Evolutionary conservation across 805 yeast genomes (phyloP).

Genomic region (Priceomyces medius): DNA sequence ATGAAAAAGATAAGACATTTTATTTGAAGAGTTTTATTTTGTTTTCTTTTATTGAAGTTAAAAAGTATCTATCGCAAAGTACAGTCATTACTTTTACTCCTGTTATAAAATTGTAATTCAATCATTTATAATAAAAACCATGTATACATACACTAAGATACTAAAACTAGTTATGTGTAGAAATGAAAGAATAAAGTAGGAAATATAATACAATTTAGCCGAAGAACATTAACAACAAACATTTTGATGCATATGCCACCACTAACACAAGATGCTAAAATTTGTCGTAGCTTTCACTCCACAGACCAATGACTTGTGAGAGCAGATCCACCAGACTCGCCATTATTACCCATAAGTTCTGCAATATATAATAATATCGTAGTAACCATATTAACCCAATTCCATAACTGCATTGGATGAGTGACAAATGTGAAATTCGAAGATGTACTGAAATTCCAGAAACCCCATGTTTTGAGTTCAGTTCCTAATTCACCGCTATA

Average conservation of each 20-base stretch:
- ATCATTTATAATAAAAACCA: background rate
- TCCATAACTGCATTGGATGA: constrained; percentile 95
- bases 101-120: no score
- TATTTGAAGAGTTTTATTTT: background rate
- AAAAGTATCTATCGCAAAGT: background rate
- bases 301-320: constrained; percentile 43
- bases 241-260: background rate
- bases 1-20: constrained; percentile 1
- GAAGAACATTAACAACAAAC: background rate
- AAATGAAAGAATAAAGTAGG: background rate
- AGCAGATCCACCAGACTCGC: constrained; percentile 29
- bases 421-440: constrained; percentile 25
- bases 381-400: constrained; percentile 87
- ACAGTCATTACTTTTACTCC: background rate
- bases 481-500: constrained; percentile 73
- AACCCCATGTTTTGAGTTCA: constrained; percentile 60
- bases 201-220: constrained; percentile 4
- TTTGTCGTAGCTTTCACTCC: background rate
- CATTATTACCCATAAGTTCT: constrained; percentile 57
- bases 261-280: background rate
- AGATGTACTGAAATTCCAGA: constrained; percentile 33
- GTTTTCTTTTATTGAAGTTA: constrained; percentile 1
- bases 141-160: background rate
- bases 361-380: constrained; percentile 77
- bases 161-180: background rate